phyloP scores from a whole-genome alignment of 2,329 filamentous ascomycete genomes.

The Aspergillus sp. region DNA sequence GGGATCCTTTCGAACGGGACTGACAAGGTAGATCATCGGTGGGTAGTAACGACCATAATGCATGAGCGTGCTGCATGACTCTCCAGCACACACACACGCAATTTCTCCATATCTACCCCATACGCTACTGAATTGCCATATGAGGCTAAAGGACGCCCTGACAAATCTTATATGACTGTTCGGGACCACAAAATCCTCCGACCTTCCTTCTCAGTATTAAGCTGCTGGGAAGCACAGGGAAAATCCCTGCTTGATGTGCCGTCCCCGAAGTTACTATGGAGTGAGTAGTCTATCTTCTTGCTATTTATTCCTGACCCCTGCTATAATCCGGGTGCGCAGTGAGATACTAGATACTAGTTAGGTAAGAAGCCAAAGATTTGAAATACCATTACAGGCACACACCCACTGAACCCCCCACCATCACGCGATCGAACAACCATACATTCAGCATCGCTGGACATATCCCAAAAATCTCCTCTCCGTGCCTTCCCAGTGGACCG shows the following conservation, averaged over 20 bases:
- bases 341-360: neutral
- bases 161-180: slow-evolving; percentile 1
- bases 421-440: neutral
- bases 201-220: neutral
- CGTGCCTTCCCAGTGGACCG: neutral
- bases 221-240: neutral
- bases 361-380: neutral
- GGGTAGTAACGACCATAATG: slow-evolving; percentile 1
- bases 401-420: neutral
- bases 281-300: no score
- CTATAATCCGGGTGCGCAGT: no score
- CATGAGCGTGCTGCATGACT: neutral
- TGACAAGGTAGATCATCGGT: slow-evolving; percentile 7
- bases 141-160: slow-evolving; percentile 1
- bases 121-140: slow-evolving; percentile 5
- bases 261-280: neutral
- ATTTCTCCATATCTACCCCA: slow-evolving; percentile 6
- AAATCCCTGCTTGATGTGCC: neutral
- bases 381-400: neutral
- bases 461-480: neutral
- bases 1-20: neutral
- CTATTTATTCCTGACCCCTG: no score
- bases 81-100: neutral
- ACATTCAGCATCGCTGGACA: neutral
- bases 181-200: neutral